Evolutionary conservation across 1,284 basidiomycete species (phyloP).

Genomic region (Ceratobasidium sp.): DNA sequence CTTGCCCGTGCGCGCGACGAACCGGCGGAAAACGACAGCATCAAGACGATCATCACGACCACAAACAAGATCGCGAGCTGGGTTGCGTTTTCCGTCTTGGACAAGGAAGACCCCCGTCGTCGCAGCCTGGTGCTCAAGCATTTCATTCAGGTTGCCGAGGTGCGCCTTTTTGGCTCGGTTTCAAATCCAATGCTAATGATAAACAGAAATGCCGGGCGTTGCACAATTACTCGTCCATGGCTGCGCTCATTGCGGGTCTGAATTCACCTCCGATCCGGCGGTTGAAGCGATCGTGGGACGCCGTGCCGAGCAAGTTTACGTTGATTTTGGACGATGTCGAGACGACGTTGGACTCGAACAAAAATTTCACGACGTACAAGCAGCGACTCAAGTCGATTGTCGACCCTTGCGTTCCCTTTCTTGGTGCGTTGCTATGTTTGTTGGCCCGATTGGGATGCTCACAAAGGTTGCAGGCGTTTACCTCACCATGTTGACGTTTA

Average conservation of each 20-base stretch:
- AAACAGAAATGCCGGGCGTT: slow-evolving; percentile 84
- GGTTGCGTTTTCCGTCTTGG: slow-evolving; percentile 91
- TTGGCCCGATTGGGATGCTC: neutral
- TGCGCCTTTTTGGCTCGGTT: slow-evolving; percentile 55
- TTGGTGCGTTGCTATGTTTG: slow-evolving; percentile 58
- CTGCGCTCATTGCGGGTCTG: slow-evolving; percentile 92
- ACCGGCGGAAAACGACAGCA: slow-evolving; percentile 72
- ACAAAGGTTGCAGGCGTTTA: slow-evolving; percentile 74
- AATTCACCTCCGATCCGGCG: slow-evolving; percentile 94
- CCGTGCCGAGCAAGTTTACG: slow-evolving; percentile 66
- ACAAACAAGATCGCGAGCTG: slow-evolving; percentile 95
- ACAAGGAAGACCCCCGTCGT: slow-evolving; percentile 83
- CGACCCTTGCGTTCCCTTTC: slow-evolving; percentile 97
- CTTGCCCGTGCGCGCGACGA: slow-evolving; percentile 80
- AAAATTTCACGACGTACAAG: slow-evolving; percentile 94
- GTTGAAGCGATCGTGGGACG: slow-evolving; percentile 94
- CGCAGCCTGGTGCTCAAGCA: slow-evolving; percentile 86
- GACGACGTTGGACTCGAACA: slow-evolving; percentile 83
- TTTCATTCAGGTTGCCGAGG: slow-evolving; percentile 92
- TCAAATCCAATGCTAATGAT: slow-evolving; percentile 6
- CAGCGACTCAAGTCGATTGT: slow-evolving; percentile 83
- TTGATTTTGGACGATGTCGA: slow-evolving; percentile 67
- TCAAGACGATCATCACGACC: slow-evolving; percentile 89
- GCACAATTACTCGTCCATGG: slow-evolving; percentile 96
- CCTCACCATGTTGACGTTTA: slow-evolving; percentile 93